Percentiles rank a stretch among this genome's conserved stretches.
Evolutionary conservation across 345 rosid species (phyloP).

Genomic region (Syzygium aromaticum): DNA sequence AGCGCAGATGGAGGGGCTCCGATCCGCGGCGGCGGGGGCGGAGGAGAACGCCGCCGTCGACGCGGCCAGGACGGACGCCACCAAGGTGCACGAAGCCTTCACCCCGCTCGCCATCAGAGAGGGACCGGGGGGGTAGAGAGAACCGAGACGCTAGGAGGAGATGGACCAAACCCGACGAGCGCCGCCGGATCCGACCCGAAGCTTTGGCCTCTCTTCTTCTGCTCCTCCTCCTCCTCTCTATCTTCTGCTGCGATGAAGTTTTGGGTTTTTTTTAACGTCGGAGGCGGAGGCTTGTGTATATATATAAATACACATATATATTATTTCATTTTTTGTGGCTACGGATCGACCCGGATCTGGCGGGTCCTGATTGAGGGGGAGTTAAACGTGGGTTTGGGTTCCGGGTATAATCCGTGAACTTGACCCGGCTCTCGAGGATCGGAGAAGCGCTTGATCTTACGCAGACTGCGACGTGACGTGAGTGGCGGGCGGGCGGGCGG

Average conservation of each 20-base stretch:
- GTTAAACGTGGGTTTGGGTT: not conserved
- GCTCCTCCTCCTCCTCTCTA: not conserved
- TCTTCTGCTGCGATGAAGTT: not conserved
- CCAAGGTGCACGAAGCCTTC: slow-evolving; percentile 25
- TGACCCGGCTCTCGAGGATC: not conserved
- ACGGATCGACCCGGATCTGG: not conserved
- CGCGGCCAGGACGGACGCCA: slow-evolving; percentile 27
- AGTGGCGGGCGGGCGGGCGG: not conserved
- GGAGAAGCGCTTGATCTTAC: not conserved
- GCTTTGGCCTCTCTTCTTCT: not conserved
- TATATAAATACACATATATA: not conserved
- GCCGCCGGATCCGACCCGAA: slow-evolving; percentile 30
- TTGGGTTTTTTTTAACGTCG: too few species aligned
- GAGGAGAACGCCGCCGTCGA: slow-evolving; percentile 28
- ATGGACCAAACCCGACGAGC: slow-evolving; percentile 17
- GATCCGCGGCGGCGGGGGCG: not conserved
- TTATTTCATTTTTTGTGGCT: not conserved
- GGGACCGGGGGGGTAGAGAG: not conserved
- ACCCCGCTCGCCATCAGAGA: not conserved
- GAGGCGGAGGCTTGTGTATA: not conserved
- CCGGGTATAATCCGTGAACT: not conserved
- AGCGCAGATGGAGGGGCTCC: not conserved
- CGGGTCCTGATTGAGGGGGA: not conserved
- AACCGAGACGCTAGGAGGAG: not conserved
- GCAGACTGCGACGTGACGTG: not conserved